phyloP scores from a whole-genome alignment of 441 rosid genomes.

The Erodium chrysanthum region DNA sequence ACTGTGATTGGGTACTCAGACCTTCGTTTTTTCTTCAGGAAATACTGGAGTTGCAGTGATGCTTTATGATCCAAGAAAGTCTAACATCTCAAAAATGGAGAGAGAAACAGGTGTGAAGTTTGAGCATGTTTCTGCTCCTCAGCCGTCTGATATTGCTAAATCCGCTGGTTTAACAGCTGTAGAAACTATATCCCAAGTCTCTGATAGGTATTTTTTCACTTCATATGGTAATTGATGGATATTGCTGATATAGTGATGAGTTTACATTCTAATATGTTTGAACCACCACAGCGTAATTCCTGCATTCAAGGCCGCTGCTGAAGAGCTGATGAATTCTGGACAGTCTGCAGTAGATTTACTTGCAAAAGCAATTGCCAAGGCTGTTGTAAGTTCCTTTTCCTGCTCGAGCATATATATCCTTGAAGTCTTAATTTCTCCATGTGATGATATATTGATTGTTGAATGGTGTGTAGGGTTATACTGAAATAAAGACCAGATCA shows the following conservation, averaged over 20 bases:
- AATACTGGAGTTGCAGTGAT: conserved; percentile 87
- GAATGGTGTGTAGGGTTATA: conserved; percentile 52
- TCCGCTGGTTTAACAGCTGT: conserved; percentile 65
- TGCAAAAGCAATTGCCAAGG: conserved; percentile 84
- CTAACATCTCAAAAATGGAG: conserved; percentile 55
- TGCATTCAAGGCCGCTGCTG: conserved; percentile 67
- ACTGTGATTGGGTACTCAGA: conserved; percentile 16
- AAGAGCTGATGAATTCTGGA: conserved; percentile 62
- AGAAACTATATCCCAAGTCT: conserved; percentile 52
- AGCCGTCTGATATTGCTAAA: conserved; percentile 68
- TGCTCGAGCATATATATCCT: neutral
- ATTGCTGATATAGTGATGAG: neutral
- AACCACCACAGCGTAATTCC: conserved; percentile 78
- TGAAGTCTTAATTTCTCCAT: neutral
- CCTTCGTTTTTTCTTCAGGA: conserved; percentile 32
- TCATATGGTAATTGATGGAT: neutral
- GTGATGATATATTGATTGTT: conserved; percentile 1
- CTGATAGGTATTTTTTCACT: conserved; percentile 47
- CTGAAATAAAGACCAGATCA: conserved; percentile 80
- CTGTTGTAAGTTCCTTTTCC: conserved; percentile 43
- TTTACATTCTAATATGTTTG: neutral
- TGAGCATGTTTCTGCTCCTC: conserved; percentile 73
- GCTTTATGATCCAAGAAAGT: conserved; percentile 72
- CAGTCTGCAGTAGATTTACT: conserved; percentile 70
- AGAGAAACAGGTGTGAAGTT: conserved; percentile 79